Percentiles rank a stretch among this genome's conserved stretches.
These are phyloP conservation scores for Graphilbum sp. DNA, from an alignment of 2,329 filamentous ascomycete species.

Conservation along the genomic window DNA sequence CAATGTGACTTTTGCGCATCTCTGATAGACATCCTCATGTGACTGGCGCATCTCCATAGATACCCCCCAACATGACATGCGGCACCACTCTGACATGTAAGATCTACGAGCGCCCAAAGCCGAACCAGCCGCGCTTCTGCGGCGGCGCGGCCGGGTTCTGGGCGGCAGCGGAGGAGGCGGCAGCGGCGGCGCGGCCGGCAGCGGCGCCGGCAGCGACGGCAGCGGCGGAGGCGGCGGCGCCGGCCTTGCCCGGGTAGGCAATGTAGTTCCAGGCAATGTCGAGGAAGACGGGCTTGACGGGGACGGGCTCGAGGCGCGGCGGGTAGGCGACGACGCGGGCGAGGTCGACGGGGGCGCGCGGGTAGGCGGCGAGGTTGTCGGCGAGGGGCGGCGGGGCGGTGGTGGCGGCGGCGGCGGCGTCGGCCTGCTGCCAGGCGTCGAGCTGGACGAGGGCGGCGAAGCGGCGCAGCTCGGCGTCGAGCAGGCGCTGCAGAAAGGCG, in stretches of 20 bases:
- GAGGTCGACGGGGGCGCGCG: constrained; percentile 53
- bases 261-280: constrained; percentile 98
- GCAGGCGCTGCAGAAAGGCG: constrained; percentile 39
- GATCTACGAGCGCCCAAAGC: constrained; percentile 37
- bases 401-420: not conserved
- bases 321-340: constrained; percentile 75
- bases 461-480: constrained; percentile 59
- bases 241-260: constrained; percentile 57
- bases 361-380: constrained; percentile 61
- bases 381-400: constrained; percentile 32
- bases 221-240: constrained; percentile 3
- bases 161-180: constrained; percentile 10
- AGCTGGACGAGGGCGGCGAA: constrained; percentile 78
- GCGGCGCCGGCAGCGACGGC: constrained; percentile 1
- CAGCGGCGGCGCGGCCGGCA: constrained; percentile 10
- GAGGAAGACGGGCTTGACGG: constrained; percentile 88
- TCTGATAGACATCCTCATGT: too few species aligned
- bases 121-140: constrained; percentile 62
- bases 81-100: too few species aligned
- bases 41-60: too few species aligned
- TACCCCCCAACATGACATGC: too few species aligned
- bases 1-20: too few species aligned
- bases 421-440: constrained; percentile 39
- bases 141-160: constrained; percentile 30
- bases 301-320: constrained; percentile 64